phyloP scores from a whole-genome alignment of 192 early-diverging fungal genomes.

The Linnemannia exigua region DNA sequence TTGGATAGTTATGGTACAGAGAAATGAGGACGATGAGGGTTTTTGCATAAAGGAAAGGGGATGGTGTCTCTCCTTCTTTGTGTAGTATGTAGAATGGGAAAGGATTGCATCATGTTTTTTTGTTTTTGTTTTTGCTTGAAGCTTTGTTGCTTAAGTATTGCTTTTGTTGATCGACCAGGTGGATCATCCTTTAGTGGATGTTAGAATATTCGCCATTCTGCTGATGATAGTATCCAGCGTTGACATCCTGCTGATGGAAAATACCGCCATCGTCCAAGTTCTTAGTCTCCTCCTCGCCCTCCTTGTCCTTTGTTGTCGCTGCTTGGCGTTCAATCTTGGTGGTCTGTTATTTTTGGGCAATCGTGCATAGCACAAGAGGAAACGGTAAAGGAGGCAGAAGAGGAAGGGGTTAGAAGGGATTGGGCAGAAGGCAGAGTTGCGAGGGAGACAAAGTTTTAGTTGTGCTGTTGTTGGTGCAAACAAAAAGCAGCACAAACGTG shows the following conservation, averaged over 20 bases:
- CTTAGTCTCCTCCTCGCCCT: conserved; percentile 53
- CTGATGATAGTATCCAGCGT: conserved; percentile 36
- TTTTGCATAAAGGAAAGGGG: conserved; percentile 9
- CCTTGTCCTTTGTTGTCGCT: conserved; percentile 64
- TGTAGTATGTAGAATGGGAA: neutral
- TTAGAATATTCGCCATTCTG: conserved; percentile 46
- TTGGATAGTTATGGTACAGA: conserved; percentile 2
- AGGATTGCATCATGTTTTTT: neutral
- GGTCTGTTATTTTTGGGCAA: conserved; percentile 42
- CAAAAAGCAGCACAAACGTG: conserved; percentile 11
- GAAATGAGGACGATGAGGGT: neutral
- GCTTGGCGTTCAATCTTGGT: conserved; percentile 66
- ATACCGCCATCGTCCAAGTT: conserved; percentile 31
- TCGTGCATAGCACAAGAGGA: neutral
- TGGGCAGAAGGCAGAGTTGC: neutral
- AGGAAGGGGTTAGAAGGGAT: neutral
- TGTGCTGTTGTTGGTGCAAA: neutral
- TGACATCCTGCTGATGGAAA: conserved; percentile 50
- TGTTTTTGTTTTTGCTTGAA: neutral
- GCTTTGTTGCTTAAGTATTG: neutral
- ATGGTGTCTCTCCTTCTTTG: conserved; percentile 5
- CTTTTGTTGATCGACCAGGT: too few relatives aligned
- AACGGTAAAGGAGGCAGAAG: neutral
- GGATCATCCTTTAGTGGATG: conserved; percentile 15
- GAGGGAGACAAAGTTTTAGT: conserved; percentile 7